These are phyloP conservation scores for Paragyromitra xinjiangensis DNA, from an alignment of 495 filamentous ascomycete genomes.

Conservation along the genomic window DNA sequence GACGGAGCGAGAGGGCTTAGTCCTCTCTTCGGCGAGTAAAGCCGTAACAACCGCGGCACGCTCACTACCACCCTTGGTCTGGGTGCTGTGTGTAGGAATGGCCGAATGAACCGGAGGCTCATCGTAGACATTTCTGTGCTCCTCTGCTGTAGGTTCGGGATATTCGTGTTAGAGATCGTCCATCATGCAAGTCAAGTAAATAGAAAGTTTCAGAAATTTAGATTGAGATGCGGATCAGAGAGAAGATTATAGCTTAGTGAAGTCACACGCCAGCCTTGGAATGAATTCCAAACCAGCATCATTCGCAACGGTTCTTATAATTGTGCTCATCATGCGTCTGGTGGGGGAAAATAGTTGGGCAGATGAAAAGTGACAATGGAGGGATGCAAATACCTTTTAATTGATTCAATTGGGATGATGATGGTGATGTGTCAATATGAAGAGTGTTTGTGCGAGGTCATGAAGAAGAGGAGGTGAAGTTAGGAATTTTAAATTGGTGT, in stretches of 20 bases:
- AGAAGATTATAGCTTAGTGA: conserved; percentile 58
- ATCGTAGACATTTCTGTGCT: conserved; percentile 11
- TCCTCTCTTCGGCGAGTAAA: conserved; percentile 31
- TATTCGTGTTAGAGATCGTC: conserved; percentile 29
- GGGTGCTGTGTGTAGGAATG: not conserved
- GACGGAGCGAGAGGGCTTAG: conserved; percentile 43
- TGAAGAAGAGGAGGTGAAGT: conserved; percentile 30
- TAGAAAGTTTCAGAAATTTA: not conserved
- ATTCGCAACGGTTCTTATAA: conserved; percentile 92
- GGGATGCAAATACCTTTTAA: conserved; percentile 32
- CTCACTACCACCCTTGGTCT: not conserved
- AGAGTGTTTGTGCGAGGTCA: conserved; percentile 6
- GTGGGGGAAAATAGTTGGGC: conserved; percentile 44
- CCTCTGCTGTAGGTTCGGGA: not conserved
- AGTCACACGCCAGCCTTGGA: conserved; percentile 49
- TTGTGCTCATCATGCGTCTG: conserved; percentile 64
- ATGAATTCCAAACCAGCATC: conserved; percentile 61
- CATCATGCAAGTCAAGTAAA: conserved; percentile 7
- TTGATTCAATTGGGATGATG: conserved; percentile 20
- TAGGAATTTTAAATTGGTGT: conserved; percentile 47
- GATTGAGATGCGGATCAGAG: conserved; percentile 51
- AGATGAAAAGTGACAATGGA: not conserved
- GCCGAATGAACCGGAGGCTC: conserved; percentile 25
- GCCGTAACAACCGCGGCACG: conserved; percentile 3
- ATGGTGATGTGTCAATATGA: conserved; percentile 2